Evolutionary conservation across 179 eudicot genomes (phyloP), one percentile per base, ranked within the genome.

Genomic region (Nepenthes alata): DNA sequence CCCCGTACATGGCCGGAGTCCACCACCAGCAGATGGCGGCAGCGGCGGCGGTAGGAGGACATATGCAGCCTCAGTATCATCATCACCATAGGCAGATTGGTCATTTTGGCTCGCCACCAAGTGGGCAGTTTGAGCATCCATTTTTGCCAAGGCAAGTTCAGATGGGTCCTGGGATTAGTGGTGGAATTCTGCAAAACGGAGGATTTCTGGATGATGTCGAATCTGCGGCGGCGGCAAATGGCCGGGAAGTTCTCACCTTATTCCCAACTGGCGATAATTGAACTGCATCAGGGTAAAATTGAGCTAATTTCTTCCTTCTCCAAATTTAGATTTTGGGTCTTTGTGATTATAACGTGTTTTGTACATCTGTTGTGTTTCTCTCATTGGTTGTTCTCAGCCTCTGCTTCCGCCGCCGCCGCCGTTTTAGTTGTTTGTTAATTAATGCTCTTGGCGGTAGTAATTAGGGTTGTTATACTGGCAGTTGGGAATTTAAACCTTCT

Each of bases 141-240:
- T 81, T 77, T 69, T 58, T 91, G 77, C 15, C 80, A 7, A 82
- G 97, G 70, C 95, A 79, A 38, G 58, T 72, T 12, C 88, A 77
- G 48, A 72, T 71, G 58, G 84, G 83, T 50, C 75, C 79, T 51
- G 38, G 83, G 55, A 57, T 78, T 54, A 45, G 65, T 52, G 71
- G 70, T 70, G 79, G 81, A 41, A 41, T 41, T 4, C 6, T 2
- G 45, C 45, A 41, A 7, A 41, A 41, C 25, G 66, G 67, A 2
- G 83, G 80, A 35, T 91, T 70, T 77, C 84, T 76, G 5, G 97
- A 91, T 64, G 96, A 85, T 66, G 54, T 91, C 52, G 98, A 91
- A 55, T 86, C 91, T 7, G 81, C 70, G 1, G 70, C 80, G 2
- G 76, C 69, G 0, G 25, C 25, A 25, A 78, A 70, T 74, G 87